Conservation (phyloP, 176 grass and related monocot species). For the Avena atlantica region DNA sequence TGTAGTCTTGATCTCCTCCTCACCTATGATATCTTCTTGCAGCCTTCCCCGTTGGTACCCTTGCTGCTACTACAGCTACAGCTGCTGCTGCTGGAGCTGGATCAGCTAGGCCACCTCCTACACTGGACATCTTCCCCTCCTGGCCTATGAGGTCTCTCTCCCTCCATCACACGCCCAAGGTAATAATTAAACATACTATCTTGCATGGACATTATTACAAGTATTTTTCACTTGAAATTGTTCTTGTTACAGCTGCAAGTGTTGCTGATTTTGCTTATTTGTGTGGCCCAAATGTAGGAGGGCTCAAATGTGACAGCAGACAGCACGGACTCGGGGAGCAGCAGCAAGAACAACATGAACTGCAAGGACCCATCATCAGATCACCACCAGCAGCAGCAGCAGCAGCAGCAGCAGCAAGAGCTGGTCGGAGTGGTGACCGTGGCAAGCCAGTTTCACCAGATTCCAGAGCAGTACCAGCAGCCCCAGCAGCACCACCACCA, state of each 20-base stretch:
- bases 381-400: neutral
- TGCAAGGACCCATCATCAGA: constrained; percentile 41
- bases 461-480: constrained; percentile 32
- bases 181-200: constrained; percentile 16
- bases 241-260: no score
- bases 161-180: constrained; percentile 65
- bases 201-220: no score
- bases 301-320: constrained; percentile 52
- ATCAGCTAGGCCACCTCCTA: constrained; percentile 60
- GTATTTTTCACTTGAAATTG: no score
- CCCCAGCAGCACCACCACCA: constrained; percentile 29
- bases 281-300: constrained; percentile 19
- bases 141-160: constrained; percentile 75
- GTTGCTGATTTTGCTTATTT: no score
- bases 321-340: constrained; percentile 59
- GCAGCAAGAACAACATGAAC: constrained; percentile 56
- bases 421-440: constrained; percentile 2
- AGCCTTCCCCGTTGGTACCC: constrained; percentile 57
- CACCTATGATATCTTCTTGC: constrained; percentile 63
- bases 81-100: constrained; percentile 30
- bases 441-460: constrained; percentile 45
- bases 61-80: constrained; percentile 38
- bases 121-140: constrained; percentile 91
- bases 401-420: constrained; percentile 21
- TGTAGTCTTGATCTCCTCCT: constrained; percentile 52